Conservation (phyloP, 805 yeast species). For the Starmerella etchellsii region DNA sequence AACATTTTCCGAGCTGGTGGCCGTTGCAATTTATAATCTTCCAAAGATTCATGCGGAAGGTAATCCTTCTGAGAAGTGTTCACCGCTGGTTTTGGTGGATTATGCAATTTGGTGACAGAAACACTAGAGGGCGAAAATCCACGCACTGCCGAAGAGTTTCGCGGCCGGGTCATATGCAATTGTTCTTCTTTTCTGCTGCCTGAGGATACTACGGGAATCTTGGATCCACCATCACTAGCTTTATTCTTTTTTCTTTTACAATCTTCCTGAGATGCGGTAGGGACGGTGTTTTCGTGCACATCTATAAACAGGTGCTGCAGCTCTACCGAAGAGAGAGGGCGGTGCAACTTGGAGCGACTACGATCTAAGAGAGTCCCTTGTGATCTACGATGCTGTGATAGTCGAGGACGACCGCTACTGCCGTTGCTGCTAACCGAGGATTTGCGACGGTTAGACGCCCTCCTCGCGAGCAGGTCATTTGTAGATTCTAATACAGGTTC, state of each 20-base stretch:
- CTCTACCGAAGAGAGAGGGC: slow-evolving; percentile 12
- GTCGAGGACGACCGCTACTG: no score
- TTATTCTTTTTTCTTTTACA: background rate
- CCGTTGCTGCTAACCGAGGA: no score
- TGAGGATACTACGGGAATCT: no score
- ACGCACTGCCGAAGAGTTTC: slow-evolving; percentile 21
- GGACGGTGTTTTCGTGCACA: background rate
- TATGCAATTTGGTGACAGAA: slow-evolving; percentile 20
- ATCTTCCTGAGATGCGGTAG: background rate
- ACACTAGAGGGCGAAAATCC: slow-evolving; percentile 30
- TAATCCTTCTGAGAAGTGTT: background rate
- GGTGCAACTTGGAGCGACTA: background rate
- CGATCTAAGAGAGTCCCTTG: background rate
- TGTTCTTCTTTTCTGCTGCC: no score
- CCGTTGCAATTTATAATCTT: background rate
- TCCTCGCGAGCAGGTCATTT: background rate
- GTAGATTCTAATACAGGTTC: no score
- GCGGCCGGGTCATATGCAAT: background rate
- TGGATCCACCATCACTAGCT: no score
- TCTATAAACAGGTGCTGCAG: slow-evolving; percentile 10
- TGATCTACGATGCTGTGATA: background rate
- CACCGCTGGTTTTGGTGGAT: background rate
- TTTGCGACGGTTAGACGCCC: no score
- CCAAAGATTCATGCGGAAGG: background rate
- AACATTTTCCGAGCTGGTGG: background rate